phyloP scores from a whole-genome alignment of 2,329 filamentous ascomycete species.

The Thielaviopsis punctulata region DNA sequence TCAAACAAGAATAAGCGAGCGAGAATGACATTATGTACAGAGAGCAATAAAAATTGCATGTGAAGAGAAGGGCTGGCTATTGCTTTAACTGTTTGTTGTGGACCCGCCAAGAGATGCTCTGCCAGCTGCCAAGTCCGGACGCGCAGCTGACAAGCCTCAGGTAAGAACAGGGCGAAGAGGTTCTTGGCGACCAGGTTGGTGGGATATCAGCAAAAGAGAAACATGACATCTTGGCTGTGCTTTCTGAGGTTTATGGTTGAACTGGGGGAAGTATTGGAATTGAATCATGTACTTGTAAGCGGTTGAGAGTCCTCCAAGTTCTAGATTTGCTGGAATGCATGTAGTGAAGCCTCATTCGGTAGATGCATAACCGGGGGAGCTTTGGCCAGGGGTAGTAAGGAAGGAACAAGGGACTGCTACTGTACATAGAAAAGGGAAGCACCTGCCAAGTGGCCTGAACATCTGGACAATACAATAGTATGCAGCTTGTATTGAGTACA shows the following conservation, averaged over 20 bases:
- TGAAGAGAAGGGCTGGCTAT: background rate
- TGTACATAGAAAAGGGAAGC: background rate
- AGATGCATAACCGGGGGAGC: background rate
- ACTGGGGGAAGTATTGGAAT: no score
- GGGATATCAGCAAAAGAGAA: background rate
- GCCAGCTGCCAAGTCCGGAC: background rate
- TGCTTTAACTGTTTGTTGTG: background rate
- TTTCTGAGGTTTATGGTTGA: no score
- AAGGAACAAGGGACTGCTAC: background rate
- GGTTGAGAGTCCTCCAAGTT: background rate
- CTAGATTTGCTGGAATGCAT: background rate
- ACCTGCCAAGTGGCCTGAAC: slow-evolving; percentile 11
- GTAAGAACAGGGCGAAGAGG: no score
- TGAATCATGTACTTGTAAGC: no score
- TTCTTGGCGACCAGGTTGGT: no score
- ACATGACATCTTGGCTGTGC: no score
- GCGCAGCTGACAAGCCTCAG: background rate
- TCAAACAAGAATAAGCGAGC: background rate
- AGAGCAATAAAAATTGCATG: background rate
- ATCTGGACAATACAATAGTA: no score
- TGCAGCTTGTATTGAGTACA: no score
- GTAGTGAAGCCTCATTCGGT: background rate
- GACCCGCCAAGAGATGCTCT: background rate
- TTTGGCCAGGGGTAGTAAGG: background rate
- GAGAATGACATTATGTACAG: background rate